Base-by-base conservation (phyloP, 768 basidiomycete genomes). In the Gloeophyllum trabeum region DNA sequence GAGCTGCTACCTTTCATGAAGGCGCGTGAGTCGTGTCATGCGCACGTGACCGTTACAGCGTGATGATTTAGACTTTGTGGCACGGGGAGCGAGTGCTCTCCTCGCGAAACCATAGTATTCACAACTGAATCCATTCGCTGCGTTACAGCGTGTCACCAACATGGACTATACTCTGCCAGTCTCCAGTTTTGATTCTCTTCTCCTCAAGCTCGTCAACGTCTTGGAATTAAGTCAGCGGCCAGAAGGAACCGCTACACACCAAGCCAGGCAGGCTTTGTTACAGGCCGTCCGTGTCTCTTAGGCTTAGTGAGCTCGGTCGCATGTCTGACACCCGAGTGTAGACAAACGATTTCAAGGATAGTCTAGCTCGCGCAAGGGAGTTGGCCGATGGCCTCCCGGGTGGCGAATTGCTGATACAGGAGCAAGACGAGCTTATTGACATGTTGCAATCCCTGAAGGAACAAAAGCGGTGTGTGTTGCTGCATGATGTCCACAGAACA, bases 341-440 rank as follows among this genome's bases (percentile, higher is more conserved):
- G 85, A 83, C 81, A 21, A 83, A 78, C 48, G 79, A 81, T 23
- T 79, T 84, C 59, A 81, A 76, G 49, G 74, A 62, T 43, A 55
- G 70, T 6, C 51, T 87, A 34, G 56, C 55, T 19, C 69, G 72
- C 35, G 84, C 83, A 0, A 81, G 73, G 51, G 73, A 79, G 6
- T 59, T 74, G 35, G 77, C 81, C 0, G 51, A 50, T 6, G 59
- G 62, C 36, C 62, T 89, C 4, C 79, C 83, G 0, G 86, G 86
- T 2, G 85, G 85, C 5, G 85, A 88, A 53, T 62, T 87, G 42
- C 60, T 67, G 36, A 67, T 76, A 30, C 65, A 73, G 30, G 81
- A 86, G 40, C 86, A 89, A 50, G 74, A 79, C 46, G 73, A 81
- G 36, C 68, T 87, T 4, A 79, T 87, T 36, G 57, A 60, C 24